These are phyloP conservation scores for Phytophthora citricola DNA, from an alignment of 352 stramenopile species.

Conservation along the genomic window DNA sequence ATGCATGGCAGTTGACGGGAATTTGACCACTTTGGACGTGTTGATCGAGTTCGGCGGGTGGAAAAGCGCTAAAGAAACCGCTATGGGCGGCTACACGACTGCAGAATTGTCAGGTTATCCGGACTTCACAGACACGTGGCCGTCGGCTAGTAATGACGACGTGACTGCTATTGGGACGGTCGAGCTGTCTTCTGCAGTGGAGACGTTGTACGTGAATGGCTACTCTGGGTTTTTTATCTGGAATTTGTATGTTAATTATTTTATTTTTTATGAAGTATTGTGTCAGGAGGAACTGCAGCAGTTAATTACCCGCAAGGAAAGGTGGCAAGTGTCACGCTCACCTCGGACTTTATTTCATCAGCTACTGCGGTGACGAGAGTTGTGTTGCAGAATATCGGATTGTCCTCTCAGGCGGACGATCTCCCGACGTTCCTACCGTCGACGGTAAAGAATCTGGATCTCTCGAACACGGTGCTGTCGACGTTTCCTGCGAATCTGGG, in stretches of 20 bases:
- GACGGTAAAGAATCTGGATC: constrained; percentile 29
- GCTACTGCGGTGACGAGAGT: constrained; percentile 31
- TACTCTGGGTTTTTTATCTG: background rate
- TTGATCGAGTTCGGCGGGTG: constrained; percentile 39
- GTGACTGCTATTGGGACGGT: constrained; percentile 27
- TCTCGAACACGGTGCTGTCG: constrained; percentile 37
- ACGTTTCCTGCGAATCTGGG: constrained; percentile 25
- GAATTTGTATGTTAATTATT: background rate
- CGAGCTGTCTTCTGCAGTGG: constrained; percentile 24
- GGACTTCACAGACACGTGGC: constrained; percentile 34
- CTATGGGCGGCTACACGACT: constrained; percentile 15
- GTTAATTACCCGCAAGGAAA: constrained; percentile 39
- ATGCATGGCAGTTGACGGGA: constrained; percentile 30
- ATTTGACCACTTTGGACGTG: constrained; percentile 27
- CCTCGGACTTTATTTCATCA: constrained; percentile 25
- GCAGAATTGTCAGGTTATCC: constrained; percentile 14
- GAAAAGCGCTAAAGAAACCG: constrained; percentile 35
- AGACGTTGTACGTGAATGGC: constrained; percentile 26
- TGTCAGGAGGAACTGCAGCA: constrained; percentile 26
- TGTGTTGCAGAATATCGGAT: constrained; percentile 39
- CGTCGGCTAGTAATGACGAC: constrained; percentile 36
- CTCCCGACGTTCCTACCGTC: constrained; percentile 31
- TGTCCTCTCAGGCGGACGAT: constrained; percentile 24
- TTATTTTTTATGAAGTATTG: constrained; percentile 20
- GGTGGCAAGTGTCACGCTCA: constrained; percentile 33